Conservation (phyloP, 108 stramenopile genomes). For the Pseudonitzschia multistriata region DNA sequence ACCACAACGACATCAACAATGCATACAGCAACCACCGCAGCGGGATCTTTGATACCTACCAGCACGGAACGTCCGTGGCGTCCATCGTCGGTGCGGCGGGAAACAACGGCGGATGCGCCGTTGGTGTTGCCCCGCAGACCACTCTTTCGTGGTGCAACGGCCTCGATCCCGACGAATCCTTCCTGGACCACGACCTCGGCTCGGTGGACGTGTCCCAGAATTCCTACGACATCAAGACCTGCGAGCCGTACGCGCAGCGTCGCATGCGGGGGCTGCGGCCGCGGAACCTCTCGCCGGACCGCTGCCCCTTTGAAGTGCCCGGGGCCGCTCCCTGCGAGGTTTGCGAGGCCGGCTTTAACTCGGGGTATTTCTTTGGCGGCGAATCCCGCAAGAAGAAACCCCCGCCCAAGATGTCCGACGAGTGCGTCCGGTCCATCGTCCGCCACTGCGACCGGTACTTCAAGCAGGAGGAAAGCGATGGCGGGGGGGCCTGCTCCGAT, state of each 20-base stretch:
- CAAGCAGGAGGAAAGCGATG: slow-evolving; percentile 17
- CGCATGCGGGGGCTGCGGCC: neutral
- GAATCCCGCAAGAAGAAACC: neutral
- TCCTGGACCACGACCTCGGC: slow-evolving; percentile 17
- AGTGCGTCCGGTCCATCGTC: slow-evolving; percentile 25
- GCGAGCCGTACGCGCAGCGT: neutral
- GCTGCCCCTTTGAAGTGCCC: slow-evolving; percentile 20
- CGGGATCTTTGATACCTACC: neutral
- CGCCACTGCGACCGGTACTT: slow-evolving; percentile 18
- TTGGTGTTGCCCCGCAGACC: slow-evolving; percentile 35
- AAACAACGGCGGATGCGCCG: slow-evolving; percentile 36
- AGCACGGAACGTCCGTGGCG: slow-evolving; percentile 37
- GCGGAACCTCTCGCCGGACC: neutral
- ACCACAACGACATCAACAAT: neutral
- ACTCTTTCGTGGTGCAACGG: slow-evolving; percentile 25
- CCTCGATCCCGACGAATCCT: neutral
- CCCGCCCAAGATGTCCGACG: neutral
- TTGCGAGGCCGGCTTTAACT: slow-evolving; percentile 6
- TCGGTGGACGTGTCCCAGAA: slow-evolving; percentile 33
- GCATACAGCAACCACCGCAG: neutral
- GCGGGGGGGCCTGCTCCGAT: slow-evolving; percentile 26
- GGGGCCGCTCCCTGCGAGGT: slow-evolving; percentile 11
- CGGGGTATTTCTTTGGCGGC: neutral
- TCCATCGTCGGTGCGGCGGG: slow-evolving; percentile 20
- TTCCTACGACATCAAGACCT: slow-evolving; percentile 23